These are phyloP conservation scores for Eucalyptus erythrocorys DNA, from an alignment of 345 rosid species.

Conservation along the genomic window DNA sequence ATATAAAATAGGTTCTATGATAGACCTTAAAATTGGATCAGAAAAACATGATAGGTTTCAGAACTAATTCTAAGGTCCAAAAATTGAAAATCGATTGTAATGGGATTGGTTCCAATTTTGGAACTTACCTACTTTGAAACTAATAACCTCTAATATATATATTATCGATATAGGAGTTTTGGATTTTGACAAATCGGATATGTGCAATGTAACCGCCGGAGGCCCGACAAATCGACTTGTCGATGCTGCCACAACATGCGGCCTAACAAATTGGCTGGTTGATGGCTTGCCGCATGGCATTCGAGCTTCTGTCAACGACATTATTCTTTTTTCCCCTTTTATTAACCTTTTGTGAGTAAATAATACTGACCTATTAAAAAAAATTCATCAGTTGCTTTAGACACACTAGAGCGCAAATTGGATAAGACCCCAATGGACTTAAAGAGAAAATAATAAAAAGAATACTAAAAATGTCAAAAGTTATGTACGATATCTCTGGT, in stretches of 20 bases:
- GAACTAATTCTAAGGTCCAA: fast-evolving
- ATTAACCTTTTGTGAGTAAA: too few relatives aligned
- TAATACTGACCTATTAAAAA: background rate
- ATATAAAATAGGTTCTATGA: fast-evolving
- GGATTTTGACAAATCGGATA: background rate
- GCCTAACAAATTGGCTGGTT: background rate
- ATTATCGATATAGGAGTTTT: fast-evolving
- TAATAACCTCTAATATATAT: fast-evolving
- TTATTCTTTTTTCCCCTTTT: background rate
- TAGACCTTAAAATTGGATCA: fast-evolving
- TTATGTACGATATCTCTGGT: fast-evolving
- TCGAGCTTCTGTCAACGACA: background rate
- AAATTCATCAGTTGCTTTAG: too few relatives aligned
- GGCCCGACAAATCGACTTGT: background rate
- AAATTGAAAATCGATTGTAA: fast-evolving
- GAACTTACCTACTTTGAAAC: fast-evolving
- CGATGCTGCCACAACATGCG: too few relatives aligned
- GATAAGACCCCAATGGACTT: background rate
- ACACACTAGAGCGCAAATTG: background rate
- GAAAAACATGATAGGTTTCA: too few relatives aligned
- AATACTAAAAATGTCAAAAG: too few relatives aligned
- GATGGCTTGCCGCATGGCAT: background rate
- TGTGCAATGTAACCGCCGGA: background rate
- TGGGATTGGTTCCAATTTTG: fast-evolving
- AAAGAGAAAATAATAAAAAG: fast-evolving